Evolutionary conservation across 2,329 filamentous ascomycete species (phyloP).

Genomic region (Coccinonectria pachysandricola): DNA sequence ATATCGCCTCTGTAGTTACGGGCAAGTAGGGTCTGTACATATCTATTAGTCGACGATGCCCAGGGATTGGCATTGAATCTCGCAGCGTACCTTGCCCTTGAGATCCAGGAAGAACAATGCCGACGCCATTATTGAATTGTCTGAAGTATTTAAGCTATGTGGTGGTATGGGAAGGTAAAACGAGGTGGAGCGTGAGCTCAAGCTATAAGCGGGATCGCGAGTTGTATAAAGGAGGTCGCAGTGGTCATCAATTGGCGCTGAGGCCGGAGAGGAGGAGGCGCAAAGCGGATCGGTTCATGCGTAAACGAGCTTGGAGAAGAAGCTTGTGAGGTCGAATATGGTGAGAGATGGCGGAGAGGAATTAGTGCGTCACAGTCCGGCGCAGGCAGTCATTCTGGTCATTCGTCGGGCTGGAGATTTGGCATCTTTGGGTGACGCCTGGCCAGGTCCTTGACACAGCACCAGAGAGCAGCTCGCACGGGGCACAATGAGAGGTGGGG

Average conservation of each 20-base stretch:
- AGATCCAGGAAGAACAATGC: slow-evolving; percentile 97
- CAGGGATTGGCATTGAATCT: too few relatives aligned
- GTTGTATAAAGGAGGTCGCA: slow-evolving; percentile 17
- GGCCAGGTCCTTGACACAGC: too few relatives aligned
- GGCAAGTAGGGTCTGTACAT: slow-evolving; percentile 91
- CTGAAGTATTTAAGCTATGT: slow-evolving; percentile 13
- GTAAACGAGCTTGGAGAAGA: too few relatives aligned
- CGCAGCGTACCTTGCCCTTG: slow-evolving; percentile 83
- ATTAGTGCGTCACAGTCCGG: slow-evolving; percentile 12
- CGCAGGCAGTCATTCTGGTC: slow-evolving; percentile 17
- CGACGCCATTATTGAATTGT: slow-evolving; percentile 84
- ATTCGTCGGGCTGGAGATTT: slow-evolving; percentile 11
- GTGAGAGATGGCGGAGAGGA: slow-evolving; percentile 4
- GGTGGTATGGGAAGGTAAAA: slow-evolving; percentile 14
- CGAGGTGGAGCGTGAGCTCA: slow-evolving; percentile 11
- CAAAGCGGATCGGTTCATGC: slow-evolving; percentile 9
- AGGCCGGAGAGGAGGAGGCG: slow-evolving; percentile 11
- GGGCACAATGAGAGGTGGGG: too few relatives aligned
- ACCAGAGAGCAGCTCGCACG: too few relatives aligned
- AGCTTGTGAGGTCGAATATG: too few relatives aligned
- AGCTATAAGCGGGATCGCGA: slow-evolving; percentile 4
- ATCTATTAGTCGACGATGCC: slow-evolving; percentile 2
- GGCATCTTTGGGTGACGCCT: slow-evolving; percentile 20
- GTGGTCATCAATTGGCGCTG: slow-evolving; percentile 19
- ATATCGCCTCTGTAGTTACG: slow-evolving; percentile 98